Evolutionary conservation across 2,329 filamentous ascomycete genomes (phyloP).

Genomic region (Cladosporium sp.): DNA sequence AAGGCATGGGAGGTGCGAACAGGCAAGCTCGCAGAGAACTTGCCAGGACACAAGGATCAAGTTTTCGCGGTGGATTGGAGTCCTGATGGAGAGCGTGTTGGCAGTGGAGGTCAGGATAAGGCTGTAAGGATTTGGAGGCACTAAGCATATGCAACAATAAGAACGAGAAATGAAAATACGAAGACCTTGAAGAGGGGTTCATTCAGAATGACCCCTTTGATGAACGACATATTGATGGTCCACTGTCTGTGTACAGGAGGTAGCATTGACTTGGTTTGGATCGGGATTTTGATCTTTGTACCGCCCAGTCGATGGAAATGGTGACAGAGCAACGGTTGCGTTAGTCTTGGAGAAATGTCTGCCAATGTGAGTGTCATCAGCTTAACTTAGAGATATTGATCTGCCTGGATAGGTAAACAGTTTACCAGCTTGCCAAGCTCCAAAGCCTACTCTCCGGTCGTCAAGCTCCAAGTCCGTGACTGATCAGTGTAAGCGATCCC

Average conservation of each 20-base stretch:
- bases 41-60: constrained; percentile 88
- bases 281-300: background rate
- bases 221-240: background rate
- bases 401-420: background rate
- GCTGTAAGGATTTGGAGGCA: constrained; percentile 65
- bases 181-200: background rate
- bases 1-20: constrained; percentile 93
- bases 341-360: background rate
- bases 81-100: constrained; percentile 83
- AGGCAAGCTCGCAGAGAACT: constrained; percentile 76
- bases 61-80: constrained; percentile 96
- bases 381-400: background rate
- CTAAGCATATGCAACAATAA: constrained; percentile 36
- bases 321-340: background rate
- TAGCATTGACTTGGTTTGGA: background rate
- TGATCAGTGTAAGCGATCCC: background rate
- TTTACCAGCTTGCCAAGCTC: background rate
- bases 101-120: constrained; percentile 92
- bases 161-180: background rate
- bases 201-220: background rate
- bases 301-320: background rate
- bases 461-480: background rate
- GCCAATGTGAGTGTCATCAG: background rate
- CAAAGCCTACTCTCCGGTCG: background rate
- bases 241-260: no score